These are phyloP conservation scores for Elsinoe arachidis DNA, from an alignment of 2,329 filamentous ascomycete genomes.

Conservation along the genomic window DNA sequence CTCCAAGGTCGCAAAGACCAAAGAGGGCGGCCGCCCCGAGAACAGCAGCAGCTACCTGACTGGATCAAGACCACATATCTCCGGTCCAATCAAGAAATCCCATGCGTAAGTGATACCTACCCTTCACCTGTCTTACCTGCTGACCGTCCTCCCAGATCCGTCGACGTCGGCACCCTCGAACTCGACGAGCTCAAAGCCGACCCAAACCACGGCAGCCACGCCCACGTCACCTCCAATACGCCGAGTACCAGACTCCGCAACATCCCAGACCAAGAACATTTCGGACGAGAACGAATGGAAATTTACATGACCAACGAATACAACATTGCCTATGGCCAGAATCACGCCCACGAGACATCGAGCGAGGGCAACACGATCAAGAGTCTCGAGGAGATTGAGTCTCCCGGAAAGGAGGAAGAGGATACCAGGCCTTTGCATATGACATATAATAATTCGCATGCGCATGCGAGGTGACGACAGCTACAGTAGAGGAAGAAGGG, in stretches of 20 bases:
- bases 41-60: conserved; percentile 1
- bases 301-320: conserved; percentile 11
- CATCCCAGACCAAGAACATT: conserved; percentile 8
- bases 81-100: background rate
- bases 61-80: background rate
- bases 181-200: background rate
- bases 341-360: background rate
- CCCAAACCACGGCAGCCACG: background rate
- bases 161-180: conserved; percentile 5
- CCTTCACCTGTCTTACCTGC: background rate
- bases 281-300: conserved; percentile 2
- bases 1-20: conserved; percentile 28
- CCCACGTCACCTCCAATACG: background rate
- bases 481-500: background rate
- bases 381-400: background rate
- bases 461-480: conserved; percentile 8
- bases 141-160: background rate
- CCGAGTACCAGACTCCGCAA: conserved; percentile 3
- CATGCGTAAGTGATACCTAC: background rate
- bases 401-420: background rate
- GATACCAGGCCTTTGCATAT: conserved; percentile 7
- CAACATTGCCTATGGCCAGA: conserved; percentile 5
- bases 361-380: conserved; percentile 5
- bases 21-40: background rate
- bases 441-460: conserved; percentile 1